Evolutionary conservation across 2,329 filamentous ascomycete genomes (phyloP).

Genomic region (Xylaria hypoxylon): DNA sequence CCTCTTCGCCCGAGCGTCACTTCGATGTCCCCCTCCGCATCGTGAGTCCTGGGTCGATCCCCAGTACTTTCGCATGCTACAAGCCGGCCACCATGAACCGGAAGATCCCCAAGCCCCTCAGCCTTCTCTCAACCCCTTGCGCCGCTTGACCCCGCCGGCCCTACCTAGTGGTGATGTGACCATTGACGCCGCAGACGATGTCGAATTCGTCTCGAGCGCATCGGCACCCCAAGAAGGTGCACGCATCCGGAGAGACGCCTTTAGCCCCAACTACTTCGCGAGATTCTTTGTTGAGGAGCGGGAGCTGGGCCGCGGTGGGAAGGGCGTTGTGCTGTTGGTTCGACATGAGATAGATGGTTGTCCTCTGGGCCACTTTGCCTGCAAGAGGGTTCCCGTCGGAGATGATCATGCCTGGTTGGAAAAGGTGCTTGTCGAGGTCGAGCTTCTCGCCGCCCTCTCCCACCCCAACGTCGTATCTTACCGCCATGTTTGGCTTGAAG

Average conservation of each 20-base stretch:
- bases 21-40: slow-evolving; percentile 59
- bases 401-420: slow-evolving; percentile 96
- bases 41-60: slow-evolving; percentile 83
- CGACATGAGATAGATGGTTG: slow-evolving; percentile 92
- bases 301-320: slow-evolving; percentile 88
- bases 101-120: slow-evolving; percentile 54
- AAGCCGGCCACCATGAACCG: slow-evolving; percentile 60
- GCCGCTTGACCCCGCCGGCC: slow-evolving; percentile 63
- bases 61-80: slow-evolving; percentile 95
- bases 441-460: slow-evolving; percentile 88
- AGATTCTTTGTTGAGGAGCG: slow-evolving; percentile 92
- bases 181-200: slow-evolving; percentile 50
- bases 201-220: slow-evolving; percentile 67
- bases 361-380: slow-evolving; percentile 89
- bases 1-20: slow-evolving; percentile 61
- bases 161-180: slow-evolving; percentile 48
- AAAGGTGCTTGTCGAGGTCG: slow-evolving; percentile 92
- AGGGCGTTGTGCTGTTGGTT: slow-evolving; percentile 94
- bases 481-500: slow-evolving; percentile 96
- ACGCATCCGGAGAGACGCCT: slow-evolving; percentile 86
- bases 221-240: slow-evolving; percentile 66
- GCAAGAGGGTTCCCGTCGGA: slow-evolving; percentile 95
- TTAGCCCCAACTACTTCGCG: slow-evolving; percentile 92
- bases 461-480: slow-evolving; percentile 97
- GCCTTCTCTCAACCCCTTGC: slow-evolving; percentile 64